Conservation (phyloP, 768 basidiomycete genomes). For the Leccinum obscurum region DNA sequence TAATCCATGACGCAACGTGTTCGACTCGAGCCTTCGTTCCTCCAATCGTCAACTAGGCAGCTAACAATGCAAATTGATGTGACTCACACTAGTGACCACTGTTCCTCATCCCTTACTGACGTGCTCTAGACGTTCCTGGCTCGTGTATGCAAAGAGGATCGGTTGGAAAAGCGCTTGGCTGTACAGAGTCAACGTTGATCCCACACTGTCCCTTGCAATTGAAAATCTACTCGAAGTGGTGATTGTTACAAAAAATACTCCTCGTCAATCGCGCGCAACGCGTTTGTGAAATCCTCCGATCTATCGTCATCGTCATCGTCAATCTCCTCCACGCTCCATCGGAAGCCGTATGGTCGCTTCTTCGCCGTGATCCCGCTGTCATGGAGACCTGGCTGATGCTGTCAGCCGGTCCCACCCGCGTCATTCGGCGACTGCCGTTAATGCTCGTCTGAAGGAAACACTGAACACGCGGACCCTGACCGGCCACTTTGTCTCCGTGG, state of each 20-base stretch:
- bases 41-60: no score
- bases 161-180: no score
- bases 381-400: background rate
- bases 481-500: constrained; percentile 37
- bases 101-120: no score
- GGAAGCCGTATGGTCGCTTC: constrained; percentile 13
- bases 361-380: background rate
- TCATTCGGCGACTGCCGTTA: constrained; percentile 23
- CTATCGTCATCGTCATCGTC: constrained; percentile 8
- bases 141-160: no score
- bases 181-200: no score
- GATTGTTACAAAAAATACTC: background rate
- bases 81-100: no score
- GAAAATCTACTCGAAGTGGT: no score
- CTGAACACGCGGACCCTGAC: constrained; percentile 38
- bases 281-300: constrained; percentile 23
- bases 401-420: constrained; percentile 11
- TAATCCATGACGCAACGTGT: no score
- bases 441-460: constrained; percentile 40
- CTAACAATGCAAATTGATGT: no score
- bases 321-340: constrained; percentile 3
- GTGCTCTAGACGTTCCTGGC: no score
- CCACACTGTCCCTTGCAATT: no score
- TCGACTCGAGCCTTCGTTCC: no score
- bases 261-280: constrained; percentile 19